phyloP scores from a whole-genome alignment of 768 basidiomycete species.

The Gymnopilus junonius region DNA sequence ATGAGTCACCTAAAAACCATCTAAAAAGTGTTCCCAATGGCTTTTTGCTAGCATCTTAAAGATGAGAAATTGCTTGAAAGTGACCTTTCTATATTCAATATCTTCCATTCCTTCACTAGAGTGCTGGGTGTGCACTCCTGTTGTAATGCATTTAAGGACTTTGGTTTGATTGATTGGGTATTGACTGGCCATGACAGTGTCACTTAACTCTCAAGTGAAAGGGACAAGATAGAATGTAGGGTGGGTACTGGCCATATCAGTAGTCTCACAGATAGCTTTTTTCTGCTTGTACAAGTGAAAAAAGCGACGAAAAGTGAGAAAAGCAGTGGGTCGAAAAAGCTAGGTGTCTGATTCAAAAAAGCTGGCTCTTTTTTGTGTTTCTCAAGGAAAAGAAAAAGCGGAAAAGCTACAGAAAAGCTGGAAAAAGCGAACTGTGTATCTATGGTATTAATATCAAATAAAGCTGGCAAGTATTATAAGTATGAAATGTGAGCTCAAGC shows the following conservation, averaged over 20 bases:
- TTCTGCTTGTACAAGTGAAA: neutral
- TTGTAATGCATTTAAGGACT: slow-evolving; percentile 31
- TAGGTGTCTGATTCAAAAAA: no score
- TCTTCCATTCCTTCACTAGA: slow-evolving; percentile 33
- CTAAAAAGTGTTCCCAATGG: slow-evolving; percentile 26
- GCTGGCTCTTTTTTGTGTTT: no score
- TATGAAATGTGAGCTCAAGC: no score
- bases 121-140: slow-evolving; percentile 5
- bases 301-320: no score
- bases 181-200: slow-evolving; percentile 27
- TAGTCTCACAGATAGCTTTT: neutral
- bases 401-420: no score
- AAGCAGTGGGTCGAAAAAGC: no score
- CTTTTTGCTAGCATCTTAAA: slow-evolving; percentile 32
- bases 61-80: slow-evolving; percentile 31
- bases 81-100: slow-evolving; percentile 28
- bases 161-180: slow-evolving; percentile 24
- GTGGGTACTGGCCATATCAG: slow-evolving; percentile 24
- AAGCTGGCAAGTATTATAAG: no score
- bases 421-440: no score
- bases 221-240: slow-evolving; percentile 40
- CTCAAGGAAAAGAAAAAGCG: no score
- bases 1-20: slow-evolving; percentile 14
- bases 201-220: slow-evolving; percentile 34
- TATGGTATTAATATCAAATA: no score